phyloP scores from a whole-genome alignment of 768 basidiomycete genomes.

The Mycena pura region DNA sequence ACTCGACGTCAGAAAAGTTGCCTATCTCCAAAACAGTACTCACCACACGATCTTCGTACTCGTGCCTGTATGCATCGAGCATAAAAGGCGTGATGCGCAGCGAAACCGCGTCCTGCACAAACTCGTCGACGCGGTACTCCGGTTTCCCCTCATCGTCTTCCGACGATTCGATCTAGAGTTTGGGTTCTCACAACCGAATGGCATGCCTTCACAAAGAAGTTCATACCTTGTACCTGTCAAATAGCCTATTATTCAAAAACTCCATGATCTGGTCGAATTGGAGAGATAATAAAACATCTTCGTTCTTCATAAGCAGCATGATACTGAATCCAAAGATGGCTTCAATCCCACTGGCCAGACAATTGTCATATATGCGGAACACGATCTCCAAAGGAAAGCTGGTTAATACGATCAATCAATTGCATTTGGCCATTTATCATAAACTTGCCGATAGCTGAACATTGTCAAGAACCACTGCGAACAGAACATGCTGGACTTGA shows the following conservation, averaged over 20 bases:
- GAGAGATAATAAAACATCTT: slow-evolving; percentile 74
- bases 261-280: slow-evolving; percentile 92
- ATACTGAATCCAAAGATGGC: slow-evolving; percentile 96
- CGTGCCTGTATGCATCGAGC: slow-evolving; percentile 88
- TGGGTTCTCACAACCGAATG: too few species aligned
- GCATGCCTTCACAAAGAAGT: not conserved
- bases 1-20: not conserved
- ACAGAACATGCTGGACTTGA: slow-evolving; percentile 98
- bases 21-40: slow-evolving; percentile 20
- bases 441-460: slow-evolving; percentile 87
- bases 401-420: slow-evolving; percentile 7
- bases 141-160: slow-evolving; percentile 35
- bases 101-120: slow-evolving; percentile 86
- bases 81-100: slow-evolving; percentile 94
- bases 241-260: slow-evolving; percentile 81
- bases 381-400: slow-evolving; percentile 96
- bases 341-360: slow-evolving; percentile 95
- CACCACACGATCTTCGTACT: slow-evolving; percentile 83
- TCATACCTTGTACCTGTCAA: slow-evolving; percentile 79
- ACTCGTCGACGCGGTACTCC: slow-evolving; percentile 76
- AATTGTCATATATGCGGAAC: slow-evolving; percentile 95
- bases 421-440: not conserved
- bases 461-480: slow-evolving; percentile 99
- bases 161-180: slow-evolving; percentile 36
- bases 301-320: slow-evolving; percentile 86